A percentile compares a stretch with the other conserved stretches of the same genome.
phyloP scores from a whole-genome alignment of 352 stramenopile species.

The Detonula confervacea region DNA sequence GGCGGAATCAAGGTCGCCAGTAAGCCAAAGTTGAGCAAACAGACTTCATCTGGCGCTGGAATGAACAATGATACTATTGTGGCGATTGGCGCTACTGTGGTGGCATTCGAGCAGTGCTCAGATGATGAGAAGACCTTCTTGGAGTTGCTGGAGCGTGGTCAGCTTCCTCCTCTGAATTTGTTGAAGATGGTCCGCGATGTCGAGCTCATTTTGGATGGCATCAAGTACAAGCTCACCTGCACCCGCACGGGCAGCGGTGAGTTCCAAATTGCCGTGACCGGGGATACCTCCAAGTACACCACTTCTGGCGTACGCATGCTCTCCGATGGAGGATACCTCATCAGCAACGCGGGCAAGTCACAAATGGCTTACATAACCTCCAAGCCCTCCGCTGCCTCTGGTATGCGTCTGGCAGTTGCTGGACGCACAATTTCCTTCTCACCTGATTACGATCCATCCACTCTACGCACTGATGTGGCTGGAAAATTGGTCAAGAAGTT shows the following conservation, averaged over 20 bases:
- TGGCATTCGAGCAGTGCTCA: constrained; percentile 70
- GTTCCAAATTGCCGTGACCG: constrained; percentile 91
- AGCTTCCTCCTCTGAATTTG: constrained; percentile 91
- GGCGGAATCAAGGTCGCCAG: constrained; percentile 45
- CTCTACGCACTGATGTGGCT: constrained; percentile 96
- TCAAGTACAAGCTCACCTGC: constrained; percentile 97
- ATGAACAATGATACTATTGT: constrained; percentile 73
- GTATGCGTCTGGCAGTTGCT: constrained; percentile 81
- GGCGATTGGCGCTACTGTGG: constrained; percentile 78
- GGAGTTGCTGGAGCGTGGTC: constrained; percentile 83
- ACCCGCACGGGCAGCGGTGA: constrained; percentile 90
- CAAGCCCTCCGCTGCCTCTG: constrained; percentile 67
- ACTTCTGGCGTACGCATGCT: constrained; percentile 94
- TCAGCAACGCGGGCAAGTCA: constrained; percentile 95
- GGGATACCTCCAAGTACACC: constrained; percentile 59
- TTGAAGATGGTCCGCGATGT: constrained; percentile 88
- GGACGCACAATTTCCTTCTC: constrained; percentile 96
- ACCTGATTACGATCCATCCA: constrained; percentile 99
- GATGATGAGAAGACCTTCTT: constrained; percentile 73
- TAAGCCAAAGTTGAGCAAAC: neutral
- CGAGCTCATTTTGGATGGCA: constrained; percentile 98
- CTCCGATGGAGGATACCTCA: constrained; percentile 97
- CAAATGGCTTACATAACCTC: constrained; percentile 96
- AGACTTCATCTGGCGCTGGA: constrained; percentile 9
- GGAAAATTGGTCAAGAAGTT: constrained; percentile 99